phyloP scores from a whole-genome alignment of 2,329 filamentous ascomycete species.

The Fusarium clavum region DNA sequence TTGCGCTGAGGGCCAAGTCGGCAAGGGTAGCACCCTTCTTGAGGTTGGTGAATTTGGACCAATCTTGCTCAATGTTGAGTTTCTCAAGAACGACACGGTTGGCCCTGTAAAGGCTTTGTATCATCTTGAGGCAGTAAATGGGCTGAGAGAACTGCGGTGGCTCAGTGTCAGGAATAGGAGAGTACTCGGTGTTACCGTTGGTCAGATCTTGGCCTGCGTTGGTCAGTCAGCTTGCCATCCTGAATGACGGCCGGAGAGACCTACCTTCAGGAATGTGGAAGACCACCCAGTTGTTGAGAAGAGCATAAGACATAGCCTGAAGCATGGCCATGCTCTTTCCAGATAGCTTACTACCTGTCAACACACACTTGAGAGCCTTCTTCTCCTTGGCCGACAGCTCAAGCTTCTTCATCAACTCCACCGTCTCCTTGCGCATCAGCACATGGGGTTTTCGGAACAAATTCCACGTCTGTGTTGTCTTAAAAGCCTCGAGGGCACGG shows the following conservation, averaged over 20 bases:
- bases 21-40: conserved; percentile 72
- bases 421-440: conserved; percentile 82
- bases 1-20: conserved; percentile 75
- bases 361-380: conserved; percentile 70
- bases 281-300: conserved; percentile 88
- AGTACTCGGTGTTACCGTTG: conserved; percentile 84
- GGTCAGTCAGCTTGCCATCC: not conserved
- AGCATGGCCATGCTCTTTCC: conserved; percentile 91
- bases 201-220: conserved; percentile 78
- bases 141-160: conserved; percentile 80
- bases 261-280: conserved; percentile 89
- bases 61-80: conserved; percentile 58
- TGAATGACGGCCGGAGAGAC: not conserved
- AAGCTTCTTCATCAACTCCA: conserved; percentile 75
- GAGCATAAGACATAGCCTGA: conserved; percentile 84
- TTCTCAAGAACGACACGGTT: conserved; percentile 74
- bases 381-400: conserved; percentile 63
- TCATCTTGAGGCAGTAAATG: conserved; percentile 77
- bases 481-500: conserved; percentile 89
- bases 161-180: conserved; percentile 70
- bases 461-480: conserved; percentile 87
- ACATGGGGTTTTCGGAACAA: conserved; percentile 86
- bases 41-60: conserved; percentile 57
- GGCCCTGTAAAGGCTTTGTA: conserved; percentile 77
- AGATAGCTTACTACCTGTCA: conserved; percentile 78